phyloP scores from a whole-genome alignment of 2,329 filamentous ascomycete genomes.

The Cyphellophora europaea region DNA sequence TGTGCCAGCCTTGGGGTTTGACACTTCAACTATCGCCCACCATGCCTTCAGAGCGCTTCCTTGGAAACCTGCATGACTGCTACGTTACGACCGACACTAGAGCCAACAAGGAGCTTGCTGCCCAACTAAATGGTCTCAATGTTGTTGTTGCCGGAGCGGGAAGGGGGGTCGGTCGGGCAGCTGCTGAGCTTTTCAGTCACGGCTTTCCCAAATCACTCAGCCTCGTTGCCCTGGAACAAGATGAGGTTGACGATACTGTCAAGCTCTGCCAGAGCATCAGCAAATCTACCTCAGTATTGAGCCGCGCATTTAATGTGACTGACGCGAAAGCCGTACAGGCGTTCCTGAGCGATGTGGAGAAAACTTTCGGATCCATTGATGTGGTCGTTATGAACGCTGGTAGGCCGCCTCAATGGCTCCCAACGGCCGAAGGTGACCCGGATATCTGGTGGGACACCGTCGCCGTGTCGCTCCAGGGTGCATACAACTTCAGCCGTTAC shows the following conservation, averaged over 20 bases:
- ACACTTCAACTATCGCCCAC: neutral
- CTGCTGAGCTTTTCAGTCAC: conserved; percentile 46
- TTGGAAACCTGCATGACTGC: conserved; percentile 13
- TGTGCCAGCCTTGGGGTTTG: too few relatives aligned
- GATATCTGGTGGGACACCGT: conserved; percentile 15
- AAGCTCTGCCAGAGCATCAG: conserved; percentile 11
- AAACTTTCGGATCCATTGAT: conserved; percentile 35
- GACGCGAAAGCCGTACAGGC: conserved; percentile 27
- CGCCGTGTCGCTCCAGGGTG: conserved; percentile 12
- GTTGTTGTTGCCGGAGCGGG: conserved; percentile 49
- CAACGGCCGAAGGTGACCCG: conserved; percentile 12
- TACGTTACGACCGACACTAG: conserved; percentile 11
- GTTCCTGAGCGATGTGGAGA: conserved; percentile 25
- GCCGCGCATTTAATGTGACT: conserved; percentile 25
- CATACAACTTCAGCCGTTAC: conserved; percentile 14
- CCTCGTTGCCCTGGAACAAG: conserved; percentile 10
- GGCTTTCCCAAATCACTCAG: conserved; percentile 34
- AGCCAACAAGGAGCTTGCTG: conserved; percentile 10
- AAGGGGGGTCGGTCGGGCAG: conserved; percentile 45
- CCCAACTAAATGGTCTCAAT: conserved; percentile 22
- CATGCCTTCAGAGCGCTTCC: conserved; percentile 8
- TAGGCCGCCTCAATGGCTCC: conserved; percentile 14
- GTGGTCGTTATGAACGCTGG: conserved; percentile 36
- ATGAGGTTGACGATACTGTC: conserved; percentile 12
- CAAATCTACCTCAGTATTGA: conserved; percentile 7